These are phyloP conservation scores for Colletotrichum lupini DNA, from an alignment of 2,329 filamentous ascomycete species.

Conservation along the genomic window DNA sequence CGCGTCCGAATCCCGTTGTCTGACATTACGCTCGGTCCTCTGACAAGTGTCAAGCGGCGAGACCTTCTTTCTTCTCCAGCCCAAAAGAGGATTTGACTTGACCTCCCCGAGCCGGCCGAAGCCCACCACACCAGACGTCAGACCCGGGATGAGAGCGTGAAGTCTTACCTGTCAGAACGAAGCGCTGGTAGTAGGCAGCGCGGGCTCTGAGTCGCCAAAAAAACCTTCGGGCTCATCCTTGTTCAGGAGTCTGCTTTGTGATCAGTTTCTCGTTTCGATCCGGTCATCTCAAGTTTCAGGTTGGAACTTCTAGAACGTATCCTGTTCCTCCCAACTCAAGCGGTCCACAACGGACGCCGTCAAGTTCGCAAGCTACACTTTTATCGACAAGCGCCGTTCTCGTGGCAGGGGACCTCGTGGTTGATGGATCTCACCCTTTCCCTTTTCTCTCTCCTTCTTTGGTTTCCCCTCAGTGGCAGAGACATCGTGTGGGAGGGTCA, in stretches of 20 bases:
- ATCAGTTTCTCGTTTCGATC: constrained; percentile 13
- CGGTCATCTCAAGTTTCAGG: constrained; percentile 33
- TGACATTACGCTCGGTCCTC: constrained; percentile 17
- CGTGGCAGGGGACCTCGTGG: constrained; percentile 1
- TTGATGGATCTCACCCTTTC: neutral
- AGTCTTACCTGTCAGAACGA: constrained; percentile 1
- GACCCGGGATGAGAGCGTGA: neutral
- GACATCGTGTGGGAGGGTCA: neutral
- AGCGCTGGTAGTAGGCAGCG: neutral
- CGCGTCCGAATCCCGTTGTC: neutral
- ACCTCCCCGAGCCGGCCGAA: neutral
- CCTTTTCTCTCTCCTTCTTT: too few species aligned
- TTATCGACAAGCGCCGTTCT: constrained; percentile 28
- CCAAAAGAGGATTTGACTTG: neutral
- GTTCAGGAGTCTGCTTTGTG: constrained; percentile 9
- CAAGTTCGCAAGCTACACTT: constrained; percentile 31
- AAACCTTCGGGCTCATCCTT: constrained; percentile 13
- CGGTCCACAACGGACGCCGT: constrained; percentile 20
- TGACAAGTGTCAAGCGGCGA: constrained; percentile 20
- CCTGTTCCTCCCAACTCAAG: constrained; percentile 30
- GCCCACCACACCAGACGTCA: constrained; percentile 24
- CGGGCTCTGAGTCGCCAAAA: neutral
- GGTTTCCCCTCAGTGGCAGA: neutral
- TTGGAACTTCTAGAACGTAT: constrained; percentile 31
- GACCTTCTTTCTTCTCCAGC: neutral